These are phyloP conservation scores for Sporisorium graminicola DNA, from an alignment of 1,284 basidiomycete species.

Conservation along the genomic window DNA sequence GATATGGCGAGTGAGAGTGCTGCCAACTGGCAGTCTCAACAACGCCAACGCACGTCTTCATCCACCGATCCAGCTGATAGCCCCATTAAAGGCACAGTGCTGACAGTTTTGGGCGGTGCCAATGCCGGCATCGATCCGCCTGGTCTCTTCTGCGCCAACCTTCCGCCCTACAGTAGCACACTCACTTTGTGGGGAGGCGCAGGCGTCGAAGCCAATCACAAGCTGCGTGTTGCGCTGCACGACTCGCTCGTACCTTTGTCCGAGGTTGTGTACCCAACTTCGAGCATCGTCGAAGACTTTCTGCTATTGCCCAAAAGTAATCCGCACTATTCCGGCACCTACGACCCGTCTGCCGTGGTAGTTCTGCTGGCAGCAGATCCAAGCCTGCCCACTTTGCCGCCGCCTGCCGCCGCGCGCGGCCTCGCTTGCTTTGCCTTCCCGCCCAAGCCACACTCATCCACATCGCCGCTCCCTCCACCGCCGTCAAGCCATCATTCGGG, in stretches of 20 bases:
- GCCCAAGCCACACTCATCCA: slow-evolving; percentile 20
- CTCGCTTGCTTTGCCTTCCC: slow-evolving; percentile 62
- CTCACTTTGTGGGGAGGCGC: slow-evolving; percentile 70
- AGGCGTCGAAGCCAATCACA: slow-evolving; percentile 68
- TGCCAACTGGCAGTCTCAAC: slow-evolving; percentile 38
- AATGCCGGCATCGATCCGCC: slow-evolving; percentile 73
- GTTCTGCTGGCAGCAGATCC: slow-evolving; percentile 67
- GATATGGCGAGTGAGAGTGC: slow-evolving; percentile 53
- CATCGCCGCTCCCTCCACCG: not conserved
- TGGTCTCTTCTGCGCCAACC: slow-evolving; percentile 79
- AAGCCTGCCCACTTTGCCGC: slow-evolving; percentile 60
- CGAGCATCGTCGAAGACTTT: slow-evolving; percentile 76
- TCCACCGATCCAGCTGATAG: slow-evolving; percentile 9
- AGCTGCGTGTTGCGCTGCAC: slow-evolving; percentile 58
- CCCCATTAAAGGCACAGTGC: slow-evolving; percentile 54
- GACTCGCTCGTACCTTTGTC: slow-evolving; percentile 72
- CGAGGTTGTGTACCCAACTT: slow-evolving; percentile 75
- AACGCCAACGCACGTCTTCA: slow-evolving; percentile 18
- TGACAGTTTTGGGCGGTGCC: slow-evolving; percentile 82
- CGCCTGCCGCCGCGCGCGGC: slow-evolving; percentile 61
- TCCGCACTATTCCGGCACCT: slow-evolving; percentile 79
- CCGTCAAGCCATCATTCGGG: not conserved
- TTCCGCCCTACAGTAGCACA: slow-evolving; percentile 80
- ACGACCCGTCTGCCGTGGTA: slow-evolving; percentile 79
- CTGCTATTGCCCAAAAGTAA: slow-evolving; percentile 79